Percentiles rank a stretch among this genome's conserved stretches.
phyloP scores from a whole-genome alignment of 805 yeast species.

The Debaryomyces prosopidis region DNA sequence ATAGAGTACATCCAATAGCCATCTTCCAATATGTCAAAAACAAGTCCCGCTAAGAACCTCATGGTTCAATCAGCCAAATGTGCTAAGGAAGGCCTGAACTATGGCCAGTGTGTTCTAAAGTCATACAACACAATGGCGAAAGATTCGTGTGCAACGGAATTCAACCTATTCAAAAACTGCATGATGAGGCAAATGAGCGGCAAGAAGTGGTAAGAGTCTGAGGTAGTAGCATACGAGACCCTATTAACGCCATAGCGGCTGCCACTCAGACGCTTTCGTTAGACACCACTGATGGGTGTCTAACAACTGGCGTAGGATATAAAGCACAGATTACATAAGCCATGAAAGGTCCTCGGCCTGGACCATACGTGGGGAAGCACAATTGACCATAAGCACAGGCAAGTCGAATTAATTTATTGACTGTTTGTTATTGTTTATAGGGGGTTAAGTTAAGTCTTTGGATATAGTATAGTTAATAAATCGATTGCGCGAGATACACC shows the following conservation, averaged over 20 bases:
- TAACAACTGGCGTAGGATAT: too few species aligned
- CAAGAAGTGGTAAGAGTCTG: conserved; percentile 17
- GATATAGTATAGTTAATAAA: neutral
- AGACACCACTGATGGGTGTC: neutral
- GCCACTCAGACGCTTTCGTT: neutral
- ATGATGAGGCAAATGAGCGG: conserved; percentile 27
- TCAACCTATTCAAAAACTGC: conserved; percentile 49
- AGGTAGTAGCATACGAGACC: too few species aligned
- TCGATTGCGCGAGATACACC: neutral
- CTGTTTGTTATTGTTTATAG: neutral
- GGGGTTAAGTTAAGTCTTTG: neutral
- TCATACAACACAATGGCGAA: conserved; percentile 51
- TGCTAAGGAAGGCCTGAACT: conserved; percentile 43
- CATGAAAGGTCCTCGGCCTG: neutral
- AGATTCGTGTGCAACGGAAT: conserved; percentile 55
- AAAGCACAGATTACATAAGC: neutral
- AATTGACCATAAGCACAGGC: too few species aligned
- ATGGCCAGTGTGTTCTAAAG: conserved; percentile 56
- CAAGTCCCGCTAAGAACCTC: conserved; percentile 45
- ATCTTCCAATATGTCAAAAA: neutral
- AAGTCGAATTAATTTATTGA: too few species aligned
- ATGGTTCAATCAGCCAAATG: conserved; percentile 42
- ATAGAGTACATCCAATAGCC: too few species aligned
- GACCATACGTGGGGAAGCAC: neutral
- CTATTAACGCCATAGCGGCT: too few species aligned